phyloP scores from a whole-genome alignment of 805 yeast species.

The Wickerhamomyces strasburgensis region DNA sequence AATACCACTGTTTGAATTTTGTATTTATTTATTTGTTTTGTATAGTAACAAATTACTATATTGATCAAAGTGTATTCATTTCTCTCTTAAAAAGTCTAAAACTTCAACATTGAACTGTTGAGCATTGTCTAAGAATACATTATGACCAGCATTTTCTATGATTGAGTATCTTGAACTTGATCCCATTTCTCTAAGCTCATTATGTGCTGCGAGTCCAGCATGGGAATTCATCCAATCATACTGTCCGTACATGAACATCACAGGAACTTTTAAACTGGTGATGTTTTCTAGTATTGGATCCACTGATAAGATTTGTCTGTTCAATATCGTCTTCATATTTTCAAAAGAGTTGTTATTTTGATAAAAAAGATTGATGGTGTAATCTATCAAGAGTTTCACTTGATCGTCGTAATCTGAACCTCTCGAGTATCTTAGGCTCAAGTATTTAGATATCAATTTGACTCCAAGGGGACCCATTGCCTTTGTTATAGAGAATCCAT shows the following conservation, averaged over 20 bases:
- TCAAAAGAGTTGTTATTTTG: conserved; percentile 19
- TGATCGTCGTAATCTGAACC: conserved; percentile 14
- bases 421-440: conserved; percentile 27
- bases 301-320: conserved; percentile 44
- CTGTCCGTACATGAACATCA: conserved; percentile 50
- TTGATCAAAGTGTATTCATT: neutral
- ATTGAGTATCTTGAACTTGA: conserved; percentile 17
- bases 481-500: conserved; percentile 45
- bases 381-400: conserved; percentile 17
- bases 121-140: conserved; percentile 66
- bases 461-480: conserved; percentile 39
- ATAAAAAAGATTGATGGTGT: conserved; percentile 19
- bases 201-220: conserved; percentile 37
- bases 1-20: conserved; percentile 10
- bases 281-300: conserved; percentile 63
- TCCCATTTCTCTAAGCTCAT: conserved; percentile 17
- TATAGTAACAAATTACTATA: neutral
- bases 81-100: conserved; percentile 23
- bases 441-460: conserved; percentile 29
- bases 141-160: conserved; percentile 64
- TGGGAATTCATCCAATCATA: conserved; percentile 68
- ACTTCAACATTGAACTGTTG: conserved; percentile 46
- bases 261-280: conserved; percentile 29
- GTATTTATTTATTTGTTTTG: neutral
- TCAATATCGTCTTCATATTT: conserved; percentile 14